Percentiles rank a stretch among this genome's conserved stretches.
Evolutionary conservation across 352 stramenopile genomes (phyloP).

Genomic region (Salisapilia sapeloensis): DNA sequence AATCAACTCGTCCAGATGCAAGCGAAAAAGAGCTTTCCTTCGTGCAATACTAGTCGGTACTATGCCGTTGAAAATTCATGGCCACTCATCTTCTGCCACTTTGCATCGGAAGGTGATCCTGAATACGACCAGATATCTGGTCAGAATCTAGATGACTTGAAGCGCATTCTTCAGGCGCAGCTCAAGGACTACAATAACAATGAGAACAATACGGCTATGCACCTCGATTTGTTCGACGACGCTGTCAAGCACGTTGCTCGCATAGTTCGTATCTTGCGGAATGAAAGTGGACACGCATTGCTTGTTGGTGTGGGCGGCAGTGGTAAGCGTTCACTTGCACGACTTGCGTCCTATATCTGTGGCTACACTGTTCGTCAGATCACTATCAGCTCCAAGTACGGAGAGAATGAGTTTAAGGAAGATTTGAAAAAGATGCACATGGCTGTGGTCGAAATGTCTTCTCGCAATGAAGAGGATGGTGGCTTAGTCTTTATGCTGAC

Average conservation of each 20-base stretch:
- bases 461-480: slow-evolving; percentile 62
- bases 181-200: slow-evolving; percentile 92
- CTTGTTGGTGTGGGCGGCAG: slow-evolving; percentile 89
- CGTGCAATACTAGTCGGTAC: slow-evolving; percentile 84
- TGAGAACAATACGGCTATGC: slow-evolving; percentile 92
- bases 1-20: slow-evolving; percentile 87
- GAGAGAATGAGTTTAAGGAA: slow-evolving; percentile 93
- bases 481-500: slow-evolving; percentile 91
- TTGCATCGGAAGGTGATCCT: slow-evolving; percentile 85
- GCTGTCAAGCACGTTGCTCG: slow-evolving; percentile 91
- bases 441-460: slow-evolving; percentile 84
- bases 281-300: slow-evolving; percentile 81
- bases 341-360: slow-evolving; percentile 89
- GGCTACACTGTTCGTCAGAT: slow-evolving; percentile 86
- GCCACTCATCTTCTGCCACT: slow-evolving; percentile 92
- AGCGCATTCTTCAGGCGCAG: slow-evolving; percentile 76
- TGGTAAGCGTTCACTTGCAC: slow-evolving; percentile 88
- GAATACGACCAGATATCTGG: slow-evolving; percentile 90
- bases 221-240: slow-evolving; percentile 94
- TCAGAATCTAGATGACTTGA: slow-evolving; percentile 80
- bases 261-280: slow-evolving; percentile 89
- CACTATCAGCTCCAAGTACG: slow-evolving; percentile 89
- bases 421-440: slow-evolving; percentile 92
- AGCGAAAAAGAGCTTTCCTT: slow-evolving; percentile 88
- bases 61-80: slow-evolving; percentile 91